These are phyloP conservation scores for Xylaria sp. DNA, from an alignment of 2,329 filamentous ascomycete genomes.

Conservation along the genomic window DNA sequence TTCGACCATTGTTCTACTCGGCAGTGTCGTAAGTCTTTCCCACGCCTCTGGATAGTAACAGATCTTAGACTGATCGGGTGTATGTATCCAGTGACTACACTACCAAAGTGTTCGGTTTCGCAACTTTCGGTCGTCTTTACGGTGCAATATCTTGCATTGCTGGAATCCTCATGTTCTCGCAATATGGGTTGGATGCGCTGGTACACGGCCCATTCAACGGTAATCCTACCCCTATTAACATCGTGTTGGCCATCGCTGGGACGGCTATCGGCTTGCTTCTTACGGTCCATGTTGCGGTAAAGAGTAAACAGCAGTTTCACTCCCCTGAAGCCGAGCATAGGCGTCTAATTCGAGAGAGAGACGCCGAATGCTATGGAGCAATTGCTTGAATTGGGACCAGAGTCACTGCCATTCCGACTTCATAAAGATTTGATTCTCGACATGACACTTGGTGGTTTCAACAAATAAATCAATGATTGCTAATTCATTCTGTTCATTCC, in stretches of 20 bases:
- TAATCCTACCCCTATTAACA: conserved; percentile 61
- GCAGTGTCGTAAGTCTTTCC: conserved; percentile 52
- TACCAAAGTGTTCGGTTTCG: conserved; percentile 75
- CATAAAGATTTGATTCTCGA: no score
- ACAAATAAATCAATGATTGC: background rate
- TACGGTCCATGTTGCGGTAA: conserved; percentile 24
- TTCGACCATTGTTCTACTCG: conserved; percentile 72
- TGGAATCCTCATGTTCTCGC: conserved; percentile 65
- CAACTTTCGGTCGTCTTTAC: conserved; percentile 76
- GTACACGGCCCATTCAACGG: conserved; percentile 57
- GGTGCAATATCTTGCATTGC: conserved; percentile 69
- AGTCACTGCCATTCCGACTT: background rate
- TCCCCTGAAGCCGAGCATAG: conserved; percentile 6
- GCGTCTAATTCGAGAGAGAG: conserved; percentile 10
- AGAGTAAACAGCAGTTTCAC: conserved; percentile 15
- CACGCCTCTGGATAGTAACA: fast-evolving
- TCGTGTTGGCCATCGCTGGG: conserved; percentile 49
- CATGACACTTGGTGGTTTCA: no score
- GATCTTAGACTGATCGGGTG: conserved; percentile 7
- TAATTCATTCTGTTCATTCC: background rate
- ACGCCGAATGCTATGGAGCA: conserved; percentile 14
- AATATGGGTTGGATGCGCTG: conserved; percentile 63
- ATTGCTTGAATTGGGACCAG: conserved; percentile 8
- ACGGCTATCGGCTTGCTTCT: conserved; percentile 47
- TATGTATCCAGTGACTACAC: conserved; percentile 53